These are phyloP conservation scores for Pseudocercospora fuligena DNA, from an alignment of 2,329 filamentous ascomycete genomes.

Conservation along the genomic window DNA sequence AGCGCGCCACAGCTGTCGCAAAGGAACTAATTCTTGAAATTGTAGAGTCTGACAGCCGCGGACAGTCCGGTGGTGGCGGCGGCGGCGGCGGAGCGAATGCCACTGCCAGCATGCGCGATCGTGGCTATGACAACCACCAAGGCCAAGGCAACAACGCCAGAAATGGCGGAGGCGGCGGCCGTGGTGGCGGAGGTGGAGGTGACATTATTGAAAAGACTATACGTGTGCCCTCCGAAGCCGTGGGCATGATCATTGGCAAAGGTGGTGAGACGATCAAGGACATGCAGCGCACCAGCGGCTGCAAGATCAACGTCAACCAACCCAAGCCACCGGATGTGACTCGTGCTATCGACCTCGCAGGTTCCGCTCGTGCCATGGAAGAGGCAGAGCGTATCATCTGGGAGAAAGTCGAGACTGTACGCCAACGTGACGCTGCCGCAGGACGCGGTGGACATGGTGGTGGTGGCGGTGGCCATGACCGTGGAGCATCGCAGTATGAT, in stretches of 20 bases:
- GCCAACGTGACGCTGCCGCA: constrained; percentile 56
- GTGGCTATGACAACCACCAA: constrained; percentile 34
- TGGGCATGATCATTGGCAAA: constrained; percentile 96
- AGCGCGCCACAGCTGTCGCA: constrained; percentile 73
- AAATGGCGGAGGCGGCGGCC: constrained; percentile 43
- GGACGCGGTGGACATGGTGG: constrained; percentile 38
- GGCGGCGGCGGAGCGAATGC: constrained; percentile 35
- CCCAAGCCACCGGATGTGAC: constrained; percentile 79
- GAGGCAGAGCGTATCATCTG: constrained; percentile 83
- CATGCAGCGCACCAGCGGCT: constrained; percentile 84
- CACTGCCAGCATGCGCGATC: constrained; percentile 31
- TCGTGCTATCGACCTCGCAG: constrained; percentile 85
- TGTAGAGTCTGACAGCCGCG: constrained; percentile 79
- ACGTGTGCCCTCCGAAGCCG: constrained; percentile 84
- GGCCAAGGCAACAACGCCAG: constrained; percentile 44
- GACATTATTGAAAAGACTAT: constrained; percentile 78
- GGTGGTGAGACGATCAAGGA: constrained; percentile 91
- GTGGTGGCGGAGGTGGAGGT: constrained; percentile 48
- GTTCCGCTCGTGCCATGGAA: constrained; percentile 75
- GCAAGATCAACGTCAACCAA: constrained; percentile 93
- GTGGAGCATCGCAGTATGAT: constrained; percentile 44
- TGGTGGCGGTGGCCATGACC: constrained; percentile 33
- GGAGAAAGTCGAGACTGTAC: constrained; percentile 86
- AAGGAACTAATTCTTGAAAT: constrained; percentile 92
- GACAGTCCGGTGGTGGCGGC: constrained; percentile 43